Percentiles rank a stretch among this genome's conserved stretches.
These are phyloP conservation scores for Glebionis coronaria DNA, from an alignment of 129 eudicot species.

Conservation along the genomic window DNA sequence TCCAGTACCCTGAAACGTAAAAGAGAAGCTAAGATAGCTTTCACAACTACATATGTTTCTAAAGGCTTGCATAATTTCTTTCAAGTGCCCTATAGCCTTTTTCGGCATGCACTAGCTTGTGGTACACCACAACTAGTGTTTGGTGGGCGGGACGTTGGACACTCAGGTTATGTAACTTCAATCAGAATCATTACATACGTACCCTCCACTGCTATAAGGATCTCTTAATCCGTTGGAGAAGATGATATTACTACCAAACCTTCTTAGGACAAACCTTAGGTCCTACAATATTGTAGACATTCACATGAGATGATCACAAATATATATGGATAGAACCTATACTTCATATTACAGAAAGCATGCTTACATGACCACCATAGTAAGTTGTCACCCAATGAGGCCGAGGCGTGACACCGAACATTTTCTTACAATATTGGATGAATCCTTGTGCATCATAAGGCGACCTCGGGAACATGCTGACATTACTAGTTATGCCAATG, in stretches of 20 bases:
- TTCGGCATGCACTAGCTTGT: too few species aligned
- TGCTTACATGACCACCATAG: constrained; percentile 1
- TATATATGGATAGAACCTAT: not conserved
- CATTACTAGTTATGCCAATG: not conserved
- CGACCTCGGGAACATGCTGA: not conserved
- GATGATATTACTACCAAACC: constrained; percentile 78
- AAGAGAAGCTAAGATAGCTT: not conserved
- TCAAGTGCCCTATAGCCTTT: not conserved
- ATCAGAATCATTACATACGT: constrained; percentile 3
- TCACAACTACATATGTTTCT: not conserved
- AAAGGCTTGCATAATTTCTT: not conserved
- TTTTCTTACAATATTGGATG: not conserved
- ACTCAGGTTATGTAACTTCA: too few species aligned
- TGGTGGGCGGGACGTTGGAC: too few species aligned
- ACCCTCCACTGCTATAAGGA: constrained; percentile 86
- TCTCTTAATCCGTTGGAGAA: constrained; percentile 81
- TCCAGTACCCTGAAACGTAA: not conserved
- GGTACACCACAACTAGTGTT: too few species aligned
- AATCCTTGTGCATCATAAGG: not conserved
- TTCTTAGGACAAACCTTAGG: constrained; percentile 45
- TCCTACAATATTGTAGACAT: constrained; percentile 34
- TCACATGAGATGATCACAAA: not conserved
- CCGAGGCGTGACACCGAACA: not conserved
- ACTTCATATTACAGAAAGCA: not conserved
- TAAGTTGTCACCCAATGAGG: not conserved